Evolutionary conservation across 768 basidiomycete genomes (phyloP), one percentile per base, ranked within the genome.

Genomic region (Clavulina sp.): DNA sequence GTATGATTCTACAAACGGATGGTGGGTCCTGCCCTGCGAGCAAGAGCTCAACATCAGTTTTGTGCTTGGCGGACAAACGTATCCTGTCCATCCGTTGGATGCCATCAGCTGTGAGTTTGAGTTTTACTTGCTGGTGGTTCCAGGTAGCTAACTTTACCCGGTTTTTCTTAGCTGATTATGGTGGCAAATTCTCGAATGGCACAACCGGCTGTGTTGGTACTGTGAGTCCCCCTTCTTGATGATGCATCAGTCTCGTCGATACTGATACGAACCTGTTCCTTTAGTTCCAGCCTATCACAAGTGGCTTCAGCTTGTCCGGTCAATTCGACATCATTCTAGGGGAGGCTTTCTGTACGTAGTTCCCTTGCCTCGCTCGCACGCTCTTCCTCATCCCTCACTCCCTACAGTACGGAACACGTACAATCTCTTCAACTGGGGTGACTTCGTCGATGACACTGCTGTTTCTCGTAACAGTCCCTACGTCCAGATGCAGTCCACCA

Each of bases 71-170:
- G 84, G 84, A 13, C 36, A 64, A 38, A 66, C 70, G n/a, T 79
- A 75, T 58, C 81, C 81, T 0, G 66, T 87, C 0, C 82, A 86
- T 60, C 84, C 85, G 18, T 66, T 87, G 24, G 84, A 87, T 55
- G 66, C 71, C 51, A 13, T 24, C 9, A 13, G 13, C 24, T 46
- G 43, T 46, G 26, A 13, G 13, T n/a, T n/a, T n/a, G 26, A 16
- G 13, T 46, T 26, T 16, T 26, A 28, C 26, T 16, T 46, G 13
- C 9, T 46, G 13, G 13, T 9, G 13, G 9, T 9, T 46, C 26
- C 43, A 26, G 13, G 26, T 9, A 26, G 13, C 13, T 46, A 9
- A 26, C 13, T 9, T 46, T 1, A 46, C 13, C 36, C 13, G 13
- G 43, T 46, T 13, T 28, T 28, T 79, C 52, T 57, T 65, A 49